Conservation (phyloP, 441 rosid species). For the Adansonia rubrostipa region DNA sequence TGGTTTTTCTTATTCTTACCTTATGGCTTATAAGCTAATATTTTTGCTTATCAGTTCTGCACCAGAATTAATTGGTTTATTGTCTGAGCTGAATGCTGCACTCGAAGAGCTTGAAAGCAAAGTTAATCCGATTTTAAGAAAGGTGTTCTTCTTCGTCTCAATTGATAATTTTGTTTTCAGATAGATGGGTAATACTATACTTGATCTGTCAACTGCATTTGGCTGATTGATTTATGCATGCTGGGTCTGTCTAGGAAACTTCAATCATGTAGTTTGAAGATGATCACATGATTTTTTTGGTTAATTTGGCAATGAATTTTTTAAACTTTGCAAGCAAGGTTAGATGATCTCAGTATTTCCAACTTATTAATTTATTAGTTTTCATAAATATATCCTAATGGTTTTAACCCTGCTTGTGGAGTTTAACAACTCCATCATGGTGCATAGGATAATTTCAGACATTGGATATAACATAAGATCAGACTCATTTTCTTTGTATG, state of each 20-base stretch:
- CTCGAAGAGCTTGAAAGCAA: conserved; percentile 66
- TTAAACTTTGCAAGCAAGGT: background rate
- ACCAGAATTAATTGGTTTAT: conserved; percentile 83
- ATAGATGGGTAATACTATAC: background rate
- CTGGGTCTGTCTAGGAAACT: background rate
- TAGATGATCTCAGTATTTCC: background rate
- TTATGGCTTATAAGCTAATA: background rate
- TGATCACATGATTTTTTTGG: background rate
- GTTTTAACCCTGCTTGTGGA: background rate
- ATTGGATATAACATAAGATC: background rate
- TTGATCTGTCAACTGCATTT: conserved; percentile 2
- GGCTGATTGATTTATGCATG: background rate
- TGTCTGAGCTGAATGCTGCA: conserved; percentile 75
- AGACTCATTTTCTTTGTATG: background rate
- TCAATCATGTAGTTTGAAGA: background rate
- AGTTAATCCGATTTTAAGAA: conserved; percentile 67
- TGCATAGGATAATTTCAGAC: background rate
- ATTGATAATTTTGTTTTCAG: conserved; percentile 10
- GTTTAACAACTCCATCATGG: background rate
- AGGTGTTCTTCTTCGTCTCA: conserved; percentile 44
- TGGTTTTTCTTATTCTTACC: background rate
- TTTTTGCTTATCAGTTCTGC: conserved; percentile 60
- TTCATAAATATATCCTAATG: background rate
- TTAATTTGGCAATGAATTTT: background rate
- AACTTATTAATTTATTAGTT: background rate